Evolutionary conservation across 805 yeast species (phyloP).

Genomic region (Kluyveromyces starmeri): DNA sequence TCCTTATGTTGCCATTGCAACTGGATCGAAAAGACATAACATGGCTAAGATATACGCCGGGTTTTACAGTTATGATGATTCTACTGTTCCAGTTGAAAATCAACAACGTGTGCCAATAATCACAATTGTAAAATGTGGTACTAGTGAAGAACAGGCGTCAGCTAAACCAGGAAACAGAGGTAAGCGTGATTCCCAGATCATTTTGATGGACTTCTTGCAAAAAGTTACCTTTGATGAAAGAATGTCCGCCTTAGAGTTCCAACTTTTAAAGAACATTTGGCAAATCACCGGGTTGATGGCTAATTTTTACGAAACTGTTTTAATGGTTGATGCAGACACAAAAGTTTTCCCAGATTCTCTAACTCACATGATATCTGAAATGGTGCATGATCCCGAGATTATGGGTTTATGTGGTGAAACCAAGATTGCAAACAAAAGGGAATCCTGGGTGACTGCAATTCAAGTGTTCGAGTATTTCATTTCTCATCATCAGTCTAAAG

Average conservation of each 20-base stretch:
- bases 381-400: conserved; percentile 75
- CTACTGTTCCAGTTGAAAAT: conserved; percentile 64
- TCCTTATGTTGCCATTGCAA: conserved; percentile 93
- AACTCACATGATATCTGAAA: conserved; percentile 83
- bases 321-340: conserved; percentile 96
- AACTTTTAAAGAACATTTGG: conserved; percentile 67
- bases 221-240: conserved; percentile 84
- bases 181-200: conserved; percentile 88
- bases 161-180: conserved; percentile 91
- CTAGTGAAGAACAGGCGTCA: conserved; percentile 63
- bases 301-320: conserved; percentile 66
- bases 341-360: conserved; percentile 78
- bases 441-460: conserved; percentile 85
- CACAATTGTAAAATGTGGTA: conserved; percentile 78
- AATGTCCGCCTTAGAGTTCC: conserved; percentile 85
- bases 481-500: conserved; percentile 90
- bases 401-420: conserved; percentile 97
- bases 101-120: conserved; percentile 82
- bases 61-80: conserved; percentile 75
- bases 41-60: conserved; percentile 97
- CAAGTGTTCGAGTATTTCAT: conserved; percentile 91
- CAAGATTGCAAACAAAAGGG: conserved; percentile 72
- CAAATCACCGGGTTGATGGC: conserved; percentile 79
- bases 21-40: conserved; percentile 89
- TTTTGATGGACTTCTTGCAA: conserved; percentile 84